Evolutionary conservation across 768 basidiomycete species (phyloP).

Genomic region (Serendipita sp.): DNA sequence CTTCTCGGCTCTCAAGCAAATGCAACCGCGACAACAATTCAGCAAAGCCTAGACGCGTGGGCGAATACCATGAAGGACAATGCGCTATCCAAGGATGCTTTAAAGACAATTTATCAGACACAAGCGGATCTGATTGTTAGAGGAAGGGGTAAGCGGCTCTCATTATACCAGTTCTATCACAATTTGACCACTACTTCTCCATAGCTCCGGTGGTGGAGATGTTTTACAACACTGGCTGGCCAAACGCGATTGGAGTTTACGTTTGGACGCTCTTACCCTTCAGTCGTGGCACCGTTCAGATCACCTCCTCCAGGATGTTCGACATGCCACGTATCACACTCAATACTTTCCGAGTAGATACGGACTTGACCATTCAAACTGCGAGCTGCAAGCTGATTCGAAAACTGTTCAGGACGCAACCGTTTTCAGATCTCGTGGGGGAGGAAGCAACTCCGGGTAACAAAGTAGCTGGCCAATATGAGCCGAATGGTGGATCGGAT

Average conservation of each 20-base stretch:
- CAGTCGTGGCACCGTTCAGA: conserved; percentile 33
- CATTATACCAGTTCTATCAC: neutral
- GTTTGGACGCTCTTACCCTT: conserved; percentile 42
- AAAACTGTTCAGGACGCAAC: conserved; percentile 24
- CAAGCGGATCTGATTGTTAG: conserved; percentile 34
- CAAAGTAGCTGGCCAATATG: conserved; percentile 26
- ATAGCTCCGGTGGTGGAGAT: conserved; percentile 32
- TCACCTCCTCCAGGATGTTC: conserved; percentile 31
- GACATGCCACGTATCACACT: conserved; percentile 30
- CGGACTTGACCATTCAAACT: conserved; percentile 34
- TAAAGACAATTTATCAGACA: conserved; percentile 27
- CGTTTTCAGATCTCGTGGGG: conserved; percentile 24
- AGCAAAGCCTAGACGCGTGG: conserved; percentile 25
- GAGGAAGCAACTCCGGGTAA: conserved; percentile 30
- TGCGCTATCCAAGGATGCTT: conserved; percentile 25
- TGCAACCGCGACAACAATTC: conserved; percentile 22
- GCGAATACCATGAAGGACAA: conserved; percentile 27
- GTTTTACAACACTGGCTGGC: conserved; percentile 23
- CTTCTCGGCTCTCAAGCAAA: conserved; percentile 17
- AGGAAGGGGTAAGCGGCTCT: conserved; percentile 21
- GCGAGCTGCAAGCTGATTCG: conserved; percentile 31
- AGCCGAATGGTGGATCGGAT: conserved; percentile 24
- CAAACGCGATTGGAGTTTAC: conserved; percentile 24
- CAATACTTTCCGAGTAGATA: conserved; percentile 33
- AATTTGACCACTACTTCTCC: neutral